phyloP scores from a whole-genome alignment of 768 basidiomycete genomes.

The Serendipita sp. region DNA sequence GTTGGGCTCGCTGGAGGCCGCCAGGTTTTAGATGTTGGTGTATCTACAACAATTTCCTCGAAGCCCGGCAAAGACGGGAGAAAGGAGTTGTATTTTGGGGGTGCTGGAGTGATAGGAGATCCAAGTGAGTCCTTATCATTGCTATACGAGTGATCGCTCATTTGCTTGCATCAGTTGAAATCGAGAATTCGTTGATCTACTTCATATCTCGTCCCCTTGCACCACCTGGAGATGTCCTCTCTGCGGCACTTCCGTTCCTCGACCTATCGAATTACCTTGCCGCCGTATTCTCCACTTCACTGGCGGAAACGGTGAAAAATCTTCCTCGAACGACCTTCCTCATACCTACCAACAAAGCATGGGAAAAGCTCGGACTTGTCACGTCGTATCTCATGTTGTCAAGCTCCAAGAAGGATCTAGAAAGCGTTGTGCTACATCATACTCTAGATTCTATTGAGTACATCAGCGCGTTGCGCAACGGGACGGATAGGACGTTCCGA shows the following conservation, averaged over 20 bases:
- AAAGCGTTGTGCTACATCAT: conserved; percentile 78
- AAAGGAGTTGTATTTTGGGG: conserved; percentile 62
- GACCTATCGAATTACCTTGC: conserved; percentile 84
- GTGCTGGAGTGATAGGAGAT: conserved; percentile 62
- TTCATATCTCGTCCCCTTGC: conserved; percentile 69
- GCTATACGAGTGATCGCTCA: background rate
- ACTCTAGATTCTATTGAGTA: conserved; percentile 65
- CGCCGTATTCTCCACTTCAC: conserved; percentile 68
- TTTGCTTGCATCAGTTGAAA: conserved; percentile 32
- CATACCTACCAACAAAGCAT: conserved; percentile 81
- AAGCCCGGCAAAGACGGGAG: conserved; percentile 15
- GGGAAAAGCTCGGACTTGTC: conserved; percentile 73
- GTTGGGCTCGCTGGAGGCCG: conserved; percentile 47
- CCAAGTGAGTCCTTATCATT: conserved; percentile 35
- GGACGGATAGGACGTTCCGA: conserved; percentile 53
- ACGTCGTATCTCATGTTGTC: conserved; percentile 72
- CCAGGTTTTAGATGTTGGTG: conserved; percentile 56
- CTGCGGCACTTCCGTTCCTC: conserved; percentile 65
- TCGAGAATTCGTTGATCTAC: conserved; percentile 73
- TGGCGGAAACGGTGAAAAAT: conserved; percentile 50
- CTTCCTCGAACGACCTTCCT: conserved; percentile 64
- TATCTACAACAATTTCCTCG: conserved; percentile 36
- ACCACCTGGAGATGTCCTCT: conserved; percentile 67
- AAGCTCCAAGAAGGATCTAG: conserved; percentile 62
- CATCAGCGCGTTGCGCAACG: conserved; percentile 37